Conservation (phyloP, 345 rosid species). For the Eucalyptus regnans region DNA sequence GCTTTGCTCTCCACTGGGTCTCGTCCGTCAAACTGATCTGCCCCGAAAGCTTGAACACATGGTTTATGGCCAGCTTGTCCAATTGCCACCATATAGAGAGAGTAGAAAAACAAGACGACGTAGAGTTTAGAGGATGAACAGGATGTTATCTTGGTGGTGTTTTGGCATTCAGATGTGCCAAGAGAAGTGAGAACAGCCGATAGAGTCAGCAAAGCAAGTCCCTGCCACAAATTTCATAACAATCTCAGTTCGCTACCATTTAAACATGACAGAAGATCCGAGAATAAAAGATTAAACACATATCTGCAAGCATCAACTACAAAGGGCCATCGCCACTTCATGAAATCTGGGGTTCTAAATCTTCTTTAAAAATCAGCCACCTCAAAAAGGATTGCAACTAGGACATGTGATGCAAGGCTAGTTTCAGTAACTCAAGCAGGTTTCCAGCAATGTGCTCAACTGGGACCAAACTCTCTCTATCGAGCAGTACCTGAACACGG, state of each 20-base stretch:
- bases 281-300: not conserved
- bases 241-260: not conserved
- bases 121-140: slow-evolving; percentile 12
- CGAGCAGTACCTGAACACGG: not conserved
- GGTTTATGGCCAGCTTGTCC: slow-evolving; percentile 52
- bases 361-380: not conserved
- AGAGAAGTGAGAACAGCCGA: slow-evolving; percentile 20
- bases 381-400: too few species aligned
- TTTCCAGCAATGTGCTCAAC: not conserved
- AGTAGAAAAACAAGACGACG: slow-evolving; percentile 10
- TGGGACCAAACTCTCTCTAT: not conserved
- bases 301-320: not conserved
- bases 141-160: not conserved
- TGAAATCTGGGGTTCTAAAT: not conserved
- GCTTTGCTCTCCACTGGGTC: slow-evolving; percentile 23
- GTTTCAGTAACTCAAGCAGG: not conserved
- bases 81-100: slow-evolving; percentile 27
- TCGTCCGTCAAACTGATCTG: slow-evolving; percentile 39
- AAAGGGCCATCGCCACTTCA: not conserved
- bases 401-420: not conserved
- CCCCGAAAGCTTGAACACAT: slow-evolving; percentile 49
- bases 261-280: not conserved
- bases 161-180: slow-evolving; percentile 16
- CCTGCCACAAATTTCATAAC: not conserved
- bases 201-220: slow-evolving; percentile 26